Conservation (phyloP, 1,139 yeast species). For the Petasospora fabianii region DNA sequence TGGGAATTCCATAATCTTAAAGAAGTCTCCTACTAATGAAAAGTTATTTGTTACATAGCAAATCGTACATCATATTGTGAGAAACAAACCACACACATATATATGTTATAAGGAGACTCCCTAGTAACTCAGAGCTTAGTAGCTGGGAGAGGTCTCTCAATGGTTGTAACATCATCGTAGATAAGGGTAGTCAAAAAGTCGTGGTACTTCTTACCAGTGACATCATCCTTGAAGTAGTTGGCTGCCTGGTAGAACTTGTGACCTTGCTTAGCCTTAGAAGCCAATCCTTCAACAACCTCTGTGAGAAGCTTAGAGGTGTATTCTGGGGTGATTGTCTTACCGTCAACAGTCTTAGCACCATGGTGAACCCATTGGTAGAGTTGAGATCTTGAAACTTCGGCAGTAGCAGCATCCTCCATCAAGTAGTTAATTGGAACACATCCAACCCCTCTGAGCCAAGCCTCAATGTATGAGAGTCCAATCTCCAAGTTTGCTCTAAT, state of each 20-base stretch:
- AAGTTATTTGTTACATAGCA: too few species aligned
- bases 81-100: not conserved
- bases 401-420: slow-evolving; percentile 89
- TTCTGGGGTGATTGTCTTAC: slow-evolving; percentile 51
- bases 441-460: slow-evolving; percentile 78
- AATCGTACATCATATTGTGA: too few species aligned
- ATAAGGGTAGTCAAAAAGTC: slow-evolving; percentile 63
- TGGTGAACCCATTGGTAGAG: slow-evolving; percentile 85
- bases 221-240: slow-evolving; percentile 61
- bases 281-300: slow-evolving; percentile 61
- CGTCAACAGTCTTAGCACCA: slow-evolving; percentile 58
- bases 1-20: slow-evolving; percentile 3
- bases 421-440: slow-evolving; percentile 79
- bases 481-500: slow-evolving; percentile 66
- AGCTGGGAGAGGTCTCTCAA: slow-evolving; percentile 22
- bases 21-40: too few species aligned
- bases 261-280: slow-evolving; percentile 49
- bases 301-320: slow-evolving; percentile 52
- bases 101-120: not conserved
- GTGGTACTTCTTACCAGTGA: slow-evolving; percentile 60
- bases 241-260: slow-evolving; percentile 47
- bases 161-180: slow-evolving; percentile 51
- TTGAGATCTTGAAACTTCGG: slow-evolving; percentile 80
- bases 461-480: slow-evolving; percentile 77
- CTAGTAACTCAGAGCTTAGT: slow-evolving; percentile 19